A percentile compares a stretch with the other conserved stretches of the same genome.
Evolutionary conservation across 2,329 filamentous ascomycete species (phyloP).

Genomic region (Ophiosphaerella herpotricha): DNA sequence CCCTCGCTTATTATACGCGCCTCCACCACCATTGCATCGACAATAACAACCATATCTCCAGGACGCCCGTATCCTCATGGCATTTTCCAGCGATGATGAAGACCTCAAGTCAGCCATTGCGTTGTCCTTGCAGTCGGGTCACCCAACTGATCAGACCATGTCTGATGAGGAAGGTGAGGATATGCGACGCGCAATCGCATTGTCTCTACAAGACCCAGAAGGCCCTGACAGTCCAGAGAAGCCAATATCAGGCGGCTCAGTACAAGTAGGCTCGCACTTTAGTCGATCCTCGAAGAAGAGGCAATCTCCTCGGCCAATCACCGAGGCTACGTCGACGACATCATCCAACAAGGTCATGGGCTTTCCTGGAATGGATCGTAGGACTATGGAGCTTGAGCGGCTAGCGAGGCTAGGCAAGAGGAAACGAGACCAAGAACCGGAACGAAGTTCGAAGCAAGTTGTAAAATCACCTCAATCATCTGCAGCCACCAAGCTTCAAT

Average conservation of each 20-base stretch:
- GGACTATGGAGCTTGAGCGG: conserved; percentile 83
- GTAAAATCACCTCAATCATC: background rate
- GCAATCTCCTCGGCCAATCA: background rate
- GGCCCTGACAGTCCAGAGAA: background rate
- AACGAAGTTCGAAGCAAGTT: conserved; percentile 31
- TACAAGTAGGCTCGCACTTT: background rate
- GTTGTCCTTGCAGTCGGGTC: conserved; percentile 33
- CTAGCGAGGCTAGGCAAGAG: conserved; percentile 66
- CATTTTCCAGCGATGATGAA: conserved; percentile 34
- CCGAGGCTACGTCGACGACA: background rate
- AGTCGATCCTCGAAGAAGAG: background rate
- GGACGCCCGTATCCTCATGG: conserved; percentile 18
- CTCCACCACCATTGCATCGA: background rate
- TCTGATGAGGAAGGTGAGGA: conserved; percentile 29
- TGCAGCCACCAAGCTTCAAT: conserved; percentile 42
- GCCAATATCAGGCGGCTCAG: background rate
- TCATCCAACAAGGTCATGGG: background rate
- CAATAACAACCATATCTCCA: conserved; percentile 1
- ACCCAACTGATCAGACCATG: background rate
- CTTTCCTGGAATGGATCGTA: conserved; percentile 68
- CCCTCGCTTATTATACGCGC: background rate
- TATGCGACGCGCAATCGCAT: conserved; percentile 32
- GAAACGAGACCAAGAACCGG: conserved; percentile 61
- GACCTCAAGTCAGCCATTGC: conserved; percentile 35
- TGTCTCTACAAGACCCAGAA: conserved; percentile 26